Evolutionary conservation across 768 basidiomycete species (phyloP), one percentile per base, ranked within the genome.

Genomic region (Boletus huronensis): DNA sequence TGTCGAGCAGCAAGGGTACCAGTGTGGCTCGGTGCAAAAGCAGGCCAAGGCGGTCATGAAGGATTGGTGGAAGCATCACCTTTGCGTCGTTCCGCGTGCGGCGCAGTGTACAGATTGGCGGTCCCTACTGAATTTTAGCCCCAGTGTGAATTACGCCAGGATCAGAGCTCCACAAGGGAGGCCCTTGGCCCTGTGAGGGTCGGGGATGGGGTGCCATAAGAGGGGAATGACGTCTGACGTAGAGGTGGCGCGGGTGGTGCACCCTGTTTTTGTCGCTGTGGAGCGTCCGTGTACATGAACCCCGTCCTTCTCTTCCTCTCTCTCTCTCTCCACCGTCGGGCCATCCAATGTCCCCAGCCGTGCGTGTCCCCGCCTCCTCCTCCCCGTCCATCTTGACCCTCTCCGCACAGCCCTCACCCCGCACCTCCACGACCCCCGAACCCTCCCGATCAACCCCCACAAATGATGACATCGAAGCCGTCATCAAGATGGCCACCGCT

Each of bases 401-500:
- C n/a, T 3, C n/a, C 13, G 6, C 35, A 31, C 58, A 70, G 69
- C 48, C 52, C 1, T 58, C 58, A 0, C 48, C 53, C 16, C 46
- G 21, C 16, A 34, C 21, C 0, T 57, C 48, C 48, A 32, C 54
- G 7, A 23, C 65, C 0, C 57, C 63, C 40, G 53, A 53, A 28
- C 38, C 42, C 5, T 49, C 52, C 4, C 55, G 59, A 64, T 66
- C 61, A 2, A 50, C 70, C 25, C 85, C 82, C 16, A 80, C 87
- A 3, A 86, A 85, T 74, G 89, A 90, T 72, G 90, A 91, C 63
- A 94, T 96, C 67, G 93, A 97, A 68, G 90, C 91, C 3, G 81
- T 93, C 64, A 97, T 97, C 58, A 89, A 90, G 67, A 82, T 87
- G 72, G 93, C 93, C n/a, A 95, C 90, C 57, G 83, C 90, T 7